phyloP scores from a whole-genome alignment of 225 moss, liverwort and hornwort species.

The Physcomitrellopsis africana region DNA sequence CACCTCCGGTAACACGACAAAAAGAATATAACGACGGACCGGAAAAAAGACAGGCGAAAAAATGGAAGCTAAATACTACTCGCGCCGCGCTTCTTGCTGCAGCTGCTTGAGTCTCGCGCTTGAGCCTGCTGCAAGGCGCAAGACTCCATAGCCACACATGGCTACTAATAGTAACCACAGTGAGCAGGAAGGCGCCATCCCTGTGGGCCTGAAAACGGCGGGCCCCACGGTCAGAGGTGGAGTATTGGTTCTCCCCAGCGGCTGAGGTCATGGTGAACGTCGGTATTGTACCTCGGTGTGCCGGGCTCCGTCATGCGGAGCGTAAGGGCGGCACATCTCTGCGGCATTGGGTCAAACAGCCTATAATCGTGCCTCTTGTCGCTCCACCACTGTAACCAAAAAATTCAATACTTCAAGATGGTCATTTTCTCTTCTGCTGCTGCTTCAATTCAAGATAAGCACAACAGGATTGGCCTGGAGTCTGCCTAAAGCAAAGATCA shows the following conservation, averaged over 20 bases:
- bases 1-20: not conserved
- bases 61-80: not conserved
- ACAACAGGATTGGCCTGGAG: too few species aligned
- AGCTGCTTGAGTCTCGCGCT: not conserved
- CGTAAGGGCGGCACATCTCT: conserved; percentile 4
- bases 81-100: not conserved
- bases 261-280: conserved; percentile 12
- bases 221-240: not conserved
- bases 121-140: not conserved
- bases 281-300: conserved; percentile 22
- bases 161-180: not conserved
- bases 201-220: too few species aligned
- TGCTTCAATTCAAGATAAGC: too few species aligned
- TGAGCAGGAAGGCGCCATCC: too few species aligned
- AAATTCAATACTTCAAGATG: too few species aligned
- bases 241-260: not conserved
- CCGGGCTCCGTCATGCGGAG: conserved; percentile 20
- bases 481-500: too few species aligned
- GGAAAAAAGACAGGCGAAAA: too few species aligned
- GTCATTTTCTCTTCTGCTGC: too few species aligned
- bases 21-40: too few species aligned
- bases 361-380: not conserved
- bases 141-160: conserved; percentile 14
- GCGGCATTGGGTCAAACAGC: not conserved
- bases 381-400: too few species aligned